Evolutionary conservation across 495 filamentous ascomycete species (phyloP).

Genomic region (Annulohypoxylon nitens): DNA sequence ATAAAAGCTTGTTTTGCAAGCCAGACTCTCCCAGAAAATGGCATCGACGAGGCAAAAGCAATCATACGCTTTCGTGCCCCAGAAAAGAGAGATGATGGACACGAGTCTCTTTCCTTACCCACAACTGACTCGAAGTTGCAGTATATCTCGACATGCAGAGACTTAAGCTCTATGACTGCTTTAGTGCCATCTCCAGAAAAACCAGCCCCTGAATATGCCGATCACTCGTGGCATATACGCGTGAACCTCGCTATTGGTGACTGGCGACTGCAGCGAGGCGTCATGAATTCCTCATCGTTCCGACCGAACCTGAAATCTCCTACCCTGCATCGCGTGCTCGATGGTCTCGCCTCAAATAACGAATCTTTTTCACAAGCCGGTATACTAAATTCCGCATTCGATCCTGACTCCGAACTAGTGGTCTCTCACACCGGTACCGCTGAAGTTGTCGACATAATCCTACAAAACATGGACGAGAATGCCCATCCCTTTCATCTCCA

Average conservation of each 20-base stretch:
- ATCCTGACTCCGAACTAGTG: conserved; percentile 61
- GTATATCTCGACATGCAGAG: conserved; percentile 56
- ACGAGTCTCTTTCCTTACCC: conserved; percentile 46
- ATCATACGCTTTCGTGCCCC: conserved; percentile 62
- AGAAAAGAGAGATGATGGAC: conserved; percentile 12
- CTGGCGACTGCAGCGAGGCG: conserved; percentile 66
- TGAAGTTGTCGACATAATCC: conserved; percentile 71
- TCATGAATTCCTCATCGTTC: conserved; percentile 68
- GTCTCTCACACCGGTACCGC: conserved; percentile 53
- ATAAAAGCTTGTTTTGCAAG: conserved; percentile 67
- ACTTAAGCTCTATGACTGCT: conserved; percentile 56
- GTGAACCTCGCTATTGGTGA: conserved; percentile 68
- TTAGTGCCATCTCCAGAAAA: conserved; percentile 56
- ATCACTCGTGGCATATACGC: conserved; percentile 63
- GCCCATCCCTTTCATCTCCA: conserved; percentile 77
- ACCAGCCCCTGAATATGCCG: conserved; percentile 56
- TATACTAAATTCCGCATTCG: conserved; percentile 65
- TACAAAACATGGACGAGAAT: conserved; percentile 74
- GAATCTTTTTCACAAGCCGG: conserved; percentile 61
- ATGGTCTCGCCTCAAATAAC: conserved; percentile 63
- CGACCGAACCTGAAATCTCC: conserved; percentile 59
- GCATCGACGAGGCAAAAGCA: conserved; percentile 67
- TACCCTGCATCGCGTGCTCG: conserved; percentile 60
- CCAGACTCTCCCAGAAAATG: conserved; percentile 55
- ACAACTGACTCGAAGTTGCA: conserved; percentile 55